These are phyloP conservation scores for Ogataea methanolica DNA, from an alignment of 805 yeast species.

Conservation along the genomic window DNA sequence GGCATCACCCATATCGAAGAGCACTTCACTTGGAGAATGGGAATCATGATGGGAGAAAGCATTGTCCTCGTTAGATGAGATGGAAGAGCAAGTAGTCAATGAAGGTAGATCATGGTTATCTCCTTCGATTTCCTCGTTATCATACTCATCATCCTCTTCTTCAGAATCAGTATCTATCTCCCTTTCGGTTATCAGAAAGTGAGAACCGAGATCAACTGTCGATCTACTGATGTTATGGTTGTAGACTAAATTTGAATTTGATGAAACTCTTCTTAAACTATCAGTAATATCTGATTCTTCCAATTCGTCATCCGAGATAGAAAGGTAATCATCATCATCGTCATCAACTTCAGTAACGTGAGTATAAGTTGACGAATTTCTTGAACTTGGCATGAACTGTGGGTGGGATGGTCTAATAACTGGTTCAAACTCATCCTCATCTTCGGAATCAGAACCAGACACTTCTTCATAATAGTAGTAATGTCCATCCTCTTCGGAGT, in stretches of 20 bases:
- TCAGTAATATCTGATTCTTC: not conserved
- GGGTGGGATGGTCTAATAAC: not conserved
- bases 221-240: constrained; percentile 1
- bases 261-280: constrained; percentile 3
- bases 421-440: constrained; percentile 5
- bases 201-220: constrained; percentile 2
- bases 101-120: constrained; percentile 23
- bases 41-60: not conserved
- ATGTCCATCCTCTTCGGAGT: constrained; percentile 21
- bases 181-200: constrained; percentile 3
- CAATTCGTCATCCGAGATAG: constrained; percentile 8
- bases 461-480: constrained; percentile 17
- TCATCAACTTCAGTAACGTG: constrained; percentile 1
- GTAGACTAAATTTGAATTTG: not conserved
- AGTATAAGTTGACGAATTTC: not conserved
- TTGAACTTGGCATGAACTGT: not conserved
- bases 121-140: constrained; percentile 8
- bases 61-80: constrained; percentile 22
- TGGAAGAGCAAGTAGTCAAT: constrained; percentile 25
- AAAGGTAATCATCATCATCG: constrained; percentile 3
- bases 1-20: constrained; percentile 6
- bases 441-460: constrained; percentile 12
- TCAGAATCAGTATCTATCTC: not conserved
- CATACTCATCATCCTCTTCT: not conserved
- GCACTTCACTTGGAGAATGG: not conserved